Conservation (phyloP, 2,329 filamentous ascomycete species). For the Drechslerella coelobrocha region DNA sequence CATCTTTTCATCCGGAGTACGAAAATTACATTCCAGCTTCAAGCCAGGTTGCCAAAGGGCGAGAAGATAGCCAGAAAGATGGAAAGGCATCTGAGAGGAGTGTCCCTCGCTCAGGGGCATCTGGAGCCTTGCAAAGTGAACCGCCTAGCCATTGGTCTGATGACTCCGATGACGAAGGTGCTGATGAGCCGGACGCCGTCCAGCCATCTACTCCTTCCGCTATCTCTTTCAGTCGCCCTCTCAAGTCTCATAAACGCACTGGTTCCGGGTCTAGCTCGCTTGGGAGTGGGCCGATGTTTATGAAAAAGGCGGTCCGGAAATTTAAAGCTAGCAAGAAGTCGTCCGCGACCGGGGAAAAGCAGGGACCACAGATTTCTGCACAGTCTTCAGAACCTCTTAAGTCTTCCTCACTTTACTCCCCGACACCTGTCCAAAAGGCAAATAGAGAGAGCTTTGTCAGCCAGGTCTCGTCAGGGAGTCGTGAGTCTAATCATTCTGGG, state of each 20-base stretch:
- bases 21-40: no score
- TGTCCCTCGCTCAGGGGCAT: no score
- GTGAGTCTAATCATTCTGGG: slow-evolving; percentile 17
- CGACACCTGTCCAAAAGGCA: slow-evolving; percentile 8
- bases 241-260: slow-evolving; percentile 29
- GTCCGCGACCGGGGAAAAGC: neutral
- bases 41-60: no score
- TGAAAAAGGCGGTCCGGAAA: slow-evolving; percentile 39
- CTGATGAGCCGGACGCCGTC: neutral
- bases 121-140: no score
- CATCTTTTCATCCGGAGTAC: no score
- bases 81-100: no score
- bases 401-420: neutral
- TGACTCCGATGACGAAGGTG: slow-evolving; percentile 25
- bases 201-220: slow-evolving; percentile 25
- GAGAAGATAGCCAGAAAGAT: no score
- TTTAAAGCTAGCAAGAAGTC: slow-evolving; percentile 30
- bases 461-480: slow-evolving; percentile 10
- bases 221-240: slow-evolving; percentile 5
- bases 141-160: slow-evolving; percentile 41
- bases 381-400: neutral
- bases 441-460: slow-evolving; percentile 41
- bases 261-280: slow-evolving; percentile 42
- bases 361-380: neutral
- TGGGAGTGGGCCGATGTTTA: slow-evolving; percentile 40